Conservation (phyloP, 257 asterid genomes). For the Nicotiana undulata region DNA sequence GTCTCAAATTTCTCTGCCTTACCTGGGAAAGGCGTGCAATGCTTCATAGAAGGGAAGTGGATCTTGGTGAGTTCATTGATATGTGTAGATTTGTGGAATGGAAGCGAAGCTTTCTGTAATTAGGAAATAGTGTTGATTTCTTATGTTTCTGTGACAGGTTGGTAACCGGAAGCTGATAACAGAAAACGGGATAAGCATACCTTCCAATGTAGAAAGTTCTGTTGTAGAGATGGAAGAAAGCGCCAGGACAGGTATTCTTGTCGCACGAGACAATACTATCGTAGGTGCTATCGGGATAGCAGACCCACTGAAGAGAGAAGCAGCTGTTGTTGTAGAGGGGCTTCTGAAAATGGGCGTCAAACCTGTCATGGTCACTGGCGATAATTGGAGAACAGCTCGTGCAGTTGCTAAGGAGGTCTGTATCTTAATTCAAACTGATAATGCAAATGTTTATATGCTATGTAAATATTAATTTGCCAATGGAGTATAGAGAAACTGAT, state of each 20-base stretch:
- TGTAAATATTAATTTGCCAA: neutral
- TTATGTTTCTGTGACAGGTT: slow-evolving; percentile 35
- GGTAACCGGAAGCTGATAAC: slow-evolving; percentile 82
- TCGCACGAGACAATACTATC: slow-evolving; percentile 44
- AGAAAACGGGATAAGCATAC: slow-evolving; percentile 47
- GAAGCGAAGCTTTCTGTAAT: neutral
- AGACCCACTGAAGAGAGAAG: slow-evolving; percentile 96
- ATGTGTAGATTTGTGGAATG: too few relatives aligned
- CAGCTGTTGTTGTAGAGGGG: slow-evolving; percentile 85
- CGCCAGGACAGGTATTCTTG: slow-evolving; percentile 84
- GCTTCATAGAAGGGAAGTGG: slow-evolving; percentile 57
- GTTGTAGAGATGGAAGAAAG: slow-evolving; percentile 85
- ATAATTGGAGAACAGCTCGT: slow-evolving; percentile 94
- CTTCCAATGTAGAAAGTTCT: slow-evolving; percentile 55
- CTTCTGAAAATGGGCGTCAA: slow-evolving; percentile 81
- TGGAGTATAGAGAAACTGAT: neutral
- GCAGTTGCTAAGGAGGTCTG: slow-evolving; percentile 96
- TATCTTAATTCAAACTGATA: neutral
- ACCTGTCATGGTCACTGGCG: slow-evolving; percentile 98
- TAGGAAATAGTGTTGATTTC: neutral
- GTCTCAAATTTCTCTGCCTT: slow-evolving; percentile 62
- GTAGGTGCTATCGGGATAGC: slow-evolving; percentile 90
- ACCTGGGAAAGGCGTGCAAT: slow-evolving; percentile 93
- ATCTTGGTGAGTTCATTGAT: slow-evolving; percentile 54
- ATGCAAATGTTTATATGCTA: neutral